phyloP scores from a whole-genome alignment of 352 stramenopile genomes.

The Phytophthora kernoviae region DNA sequence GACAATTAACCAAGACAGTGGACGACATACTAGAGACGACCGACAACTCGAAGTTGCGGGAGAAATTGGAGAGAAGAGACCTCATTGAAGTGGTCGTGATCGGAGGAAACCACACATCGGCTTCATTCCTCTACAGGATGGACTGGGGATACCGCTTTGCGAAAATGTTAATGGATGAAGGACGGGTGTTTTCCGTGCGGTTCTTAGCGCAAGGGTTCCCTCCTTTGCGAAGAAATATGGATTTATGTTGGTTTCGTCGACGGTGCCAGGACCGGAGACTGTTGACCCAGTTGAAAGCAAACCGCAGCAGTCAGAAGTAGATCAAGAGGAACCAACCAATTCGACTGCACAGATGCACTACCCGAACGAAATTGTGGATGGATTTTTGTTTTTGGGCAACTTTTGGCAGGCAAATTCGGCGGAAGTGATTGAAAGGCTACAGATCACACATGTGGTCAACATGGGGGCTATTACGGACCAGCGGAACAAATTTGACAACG shows the following conservation, averaged over 20 bases:
- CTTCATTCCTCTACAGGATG: conserved; percentile 58
- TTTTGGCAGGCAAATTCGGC: conserved; percentile 82
- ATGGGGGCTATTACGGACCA: conserved; percentile 67
- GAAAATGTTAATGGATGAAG: conserved; percentile 63
- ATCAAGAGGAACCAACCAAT: conserved; percentile 8
- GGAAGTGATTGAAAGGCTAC: conserved; percentile 51
- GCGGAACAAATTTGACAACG: conserved; percentile 53
- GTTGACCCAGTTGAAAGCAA: conserved; percentile 6
- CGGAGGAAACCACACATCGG: conserved; percentile 51
- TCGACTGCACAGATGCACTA: conserved; percentile 43
- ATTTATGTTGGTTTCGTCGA: conserved; percentile 53
- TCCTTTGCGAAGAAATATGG: conserved; percentile 71
- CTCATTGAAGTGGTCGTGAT: conserved; percentile 79
- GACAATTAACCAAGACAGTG: conserved; percentile 39
- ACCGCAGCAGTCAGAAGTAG: too few relatives aligned
- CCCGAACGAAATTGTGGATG: conserved; percentile 79
- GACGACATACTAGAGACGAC: conserved; percentile 54
- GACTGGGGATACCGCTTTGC: conserved; percentile 78
- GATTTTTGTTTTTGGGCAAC: conserved; percentile 77
- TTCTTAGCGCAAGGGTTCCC: conserved; percentile 73
- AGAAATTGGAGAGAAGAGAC: conserved; percentile 59
- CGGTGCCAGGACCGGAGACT: conserved; percentile 11
- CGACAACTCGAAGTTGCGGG: conserved; percentile 37
- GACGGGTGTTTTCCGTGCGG: conserved; percentile 71
- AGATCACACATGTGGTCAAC: conserved; percentile 81